Evolutionary conservation across 148 eudicot genomes (phyloP).

Genomic region (Agrostemma githago): DNA sequence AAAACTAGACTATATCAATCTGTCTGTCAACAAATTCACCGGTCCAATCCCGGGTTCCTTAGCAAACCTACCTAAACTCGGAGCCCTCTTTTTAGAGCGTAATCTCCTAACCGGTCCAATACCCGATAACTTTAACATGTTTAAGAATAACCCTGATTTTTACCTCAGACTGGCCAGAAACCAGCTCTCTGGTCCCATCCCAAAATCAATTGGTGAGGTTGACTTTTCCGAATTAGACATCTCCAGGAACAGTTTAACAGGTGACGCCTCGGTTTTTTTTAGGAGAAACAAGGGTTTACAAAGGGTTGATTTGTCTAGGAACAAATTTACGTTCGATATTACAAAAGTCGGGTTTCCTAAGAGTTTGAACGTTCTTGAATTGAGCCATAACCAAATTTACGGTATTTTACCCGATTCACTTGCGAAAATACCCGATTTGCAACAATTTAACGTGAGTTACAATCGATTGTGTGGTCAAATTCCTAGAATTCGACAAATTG

Average conservation of each 20-base stretch:
- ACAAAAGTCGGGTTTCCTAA: constrained; percentile 19
- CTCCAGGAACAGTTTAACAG: constrained; percentile 30
- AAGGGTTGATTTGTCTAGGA: constrained; percentile 21
- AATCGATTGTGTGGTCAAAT: constrained; percentile 47
- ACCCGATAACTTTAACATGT: constrained; percentile 31
- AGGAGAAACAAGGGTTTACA: constrained; percentile 15
- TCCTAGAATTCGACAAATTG: too few relatives aligned
- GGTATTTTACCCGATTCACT: constrained; percentile 39
- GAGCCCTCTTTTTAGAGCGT: constrained; percentile 16
- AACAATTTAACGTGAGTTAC: constrained; percentile 45
- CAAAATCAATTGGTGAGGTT: constrained; percentile 21
- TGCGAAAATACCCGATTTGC: constrained; percentile 17
- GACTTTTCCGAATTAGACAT: constrained; percentile 27
- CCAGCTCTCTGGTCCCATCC: constrained; percentile 33
- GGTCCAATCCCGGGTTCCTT: constrained; percentile 45
- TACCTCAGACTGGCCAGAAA: constrained; percentile 3
- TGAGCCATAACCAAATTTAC: constrained; percentile 42
- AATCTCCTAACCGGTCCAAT: constrained; percentile 41
- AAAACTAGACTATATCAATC: neutral
- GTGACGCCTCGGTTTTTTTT: constrained; percentile 27
- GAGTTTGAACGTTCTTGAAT: constrained; percentile 21
- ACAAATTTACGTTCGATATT: constrained; percentile 26
- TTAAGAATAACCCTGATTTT: constrained; percentile 23
- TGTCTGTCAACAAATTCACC: constrained; percentile 21
- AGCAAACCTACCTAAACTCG: constrained; percentile 21